A percentile compares a stretch with the other conserved stretches of the same genome.
These are phyloP conservation scores for Breviolum minutum DNA, from an alignment of 73 alveolate species.

Conservation along the genomic window DNA sequence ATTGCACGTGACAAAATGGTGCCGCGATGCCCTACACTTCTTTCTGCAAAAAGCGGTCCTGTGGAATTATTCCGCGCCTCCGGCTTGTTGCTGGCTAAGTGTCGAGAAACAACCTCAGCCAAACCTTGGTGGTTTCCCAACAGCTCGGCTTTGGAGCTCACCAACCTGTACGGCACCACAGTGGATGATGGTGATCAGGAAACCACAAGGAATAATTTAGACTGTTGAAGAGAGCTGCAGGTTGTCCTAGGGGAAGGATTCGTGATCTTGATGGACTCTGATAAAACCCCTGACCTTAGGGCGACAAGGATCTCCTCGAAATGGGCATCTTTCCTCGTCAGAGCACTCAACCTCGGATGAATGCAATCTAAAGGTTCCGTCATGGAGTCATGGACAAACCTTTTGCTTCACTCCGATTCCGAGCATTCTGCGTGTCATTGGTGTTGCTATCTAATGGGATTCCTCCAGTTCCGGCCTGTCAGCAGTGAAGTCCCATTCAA, in stretches of 20 bases:
- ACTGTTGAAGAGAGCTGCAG: neutral
- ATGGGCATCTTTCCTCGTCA: conserved; percentile 28
- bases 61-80: neutral
- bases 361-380: neutral
- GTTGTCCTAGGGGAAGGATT: neutral
- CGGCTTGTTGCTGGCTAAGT: conserved; percentile 59
- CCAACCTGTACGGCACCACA: conserved; percentile 1
- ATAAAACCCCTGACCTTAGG: conserved; percentile 6
- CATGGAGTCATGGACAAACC: neutral
- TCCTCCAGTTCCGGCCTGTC: conserved; percentile 78
- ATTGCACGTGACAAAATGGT: no score
- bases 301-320: conserved; percentile 22
- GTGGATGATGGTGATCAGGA: no score
- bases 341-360: conserved; percentile 36
- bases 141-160: conserved; percentile 83
- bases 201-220: neutral
- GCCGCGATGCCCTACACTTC: neutral
- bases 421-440: conserved; percentile 40
- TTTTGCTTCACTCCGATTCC: neutral
- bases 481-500: neutral
- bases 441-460: conserved; percentile 76
- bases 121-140: conserved; percentile 79
- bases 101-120: conserved; percentile 65
- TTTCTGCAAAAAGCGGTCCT: no score
- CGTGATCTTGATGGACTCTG: neutral